Base-by-base conservation (phyloP, 768 basidiomycete species). In the Trametes cingulata region DNA sequence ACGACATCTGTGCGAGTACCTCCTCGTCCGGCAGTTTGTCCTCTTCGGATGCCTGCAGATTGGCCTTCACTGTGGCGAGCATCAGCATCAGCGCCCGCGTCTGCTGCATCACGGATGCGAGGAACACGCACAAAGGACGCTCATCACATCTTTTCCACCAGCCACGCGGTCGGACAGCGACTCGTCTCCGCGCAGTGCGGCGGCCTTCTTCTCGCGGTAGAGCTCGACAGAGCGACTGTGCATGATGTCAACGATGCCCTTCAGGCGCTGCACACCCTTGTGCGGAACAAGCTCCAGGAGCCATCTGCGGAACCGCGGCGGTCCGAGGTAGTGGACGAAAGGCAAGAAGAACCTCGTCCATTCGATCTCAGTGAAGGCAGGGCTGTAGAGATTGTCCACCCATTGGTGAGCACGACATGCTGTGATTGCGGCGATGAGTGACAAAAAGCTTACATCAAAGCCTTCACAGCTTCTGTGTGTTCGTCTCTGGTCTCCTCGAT, bases 271-370 rank as follows among this genome's bases (percentile, higher is more conserved):
- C 27, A 35, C 40, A 5, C 59, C 46, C 48, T 68, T 65, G 58
- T 65, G 72, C 1, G 79, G 78, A n/a, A 73, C 47, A 20, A 67
- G 4, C 36, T 74, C 64, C 0, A 77, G 64, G 1, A 77, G 15
- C 39, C 64, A 66, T 24, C 73, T 67, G 14, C 74, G 68, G 37
- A 79, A 65, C 15, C 48, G 48, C 3, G 73, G 67, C 6, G 58
- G 19, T 17, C 62, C 57, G 15, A 62, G 36, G 9, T 60, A 15
- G 19, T 22, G 19, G 52, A 20, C 36, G 20, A 35, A 29, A 53
- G 39, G 25, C 27, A 50, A n/a, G 27, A 35, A n/a, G n/a, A n/a
- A n/a, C n/a, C n/a, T n/a, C n/a, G n/a, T n/a, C n/a, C n/a, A n/a
- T n/a, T n/a, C n/a, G n/a, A n/a, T n/a, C n/a, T n/a, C n/a, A n/a